Conservation (phyloP, 1,284 basidiomycete species). For the Boletus subluridellus region DNA sequence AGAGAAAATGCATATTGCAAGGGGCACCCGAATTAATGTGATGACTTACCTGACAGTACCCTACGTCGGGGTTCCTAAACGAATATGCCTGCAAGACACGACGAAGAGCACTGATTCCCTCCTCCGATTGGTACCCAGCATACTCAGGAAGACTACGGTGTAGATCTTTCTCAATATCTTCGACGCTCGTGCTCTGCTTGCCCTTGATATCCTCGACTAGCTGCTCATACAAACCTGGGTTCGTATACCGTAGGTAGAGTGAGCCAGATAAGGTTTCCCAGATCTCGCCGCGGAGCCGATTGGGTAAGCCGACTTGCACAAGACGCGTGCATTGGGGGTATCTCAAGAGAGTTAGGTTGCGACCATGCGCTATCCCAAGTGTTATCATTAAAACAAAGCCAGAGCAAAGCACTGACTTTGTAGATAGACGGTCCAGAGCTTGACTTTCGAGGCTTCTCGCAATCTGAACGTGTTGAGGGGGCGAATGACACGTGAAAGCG, state of each 20-base stretch:
- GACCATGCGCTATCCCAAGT: conserved; percentile 64
- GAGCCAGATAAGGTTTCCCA: conserved; percentile 98
- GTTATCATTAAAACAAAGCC: conserved; percentile 6
- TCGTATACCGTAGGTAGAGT: conserved; percentile 84
- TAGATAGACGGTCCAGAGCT: conserved; percentile 92
- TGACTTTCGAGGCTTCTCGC: conserved; percentile 95
- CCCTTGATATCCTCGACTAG: conserved; percentile 81
- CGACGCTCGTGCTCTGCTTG: conserved; percentile 83
- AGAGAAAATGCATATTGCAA: conserved; percentile 24
- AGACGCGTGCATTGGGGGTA: conserved; percentile 97
- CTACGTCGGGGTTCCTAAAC: conserved; percentile 93
- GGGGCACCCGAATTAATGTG: conserved; percentile 9
- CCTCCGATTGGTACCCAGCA: conserved; percentile 86
- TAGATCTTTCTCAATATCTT: conserved; percentile 99
- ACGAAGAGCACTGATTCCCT: conserved; percentile 81
- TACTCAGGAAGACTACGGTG: conserved; percentile 95
- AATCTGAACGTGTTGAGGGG: conserved; percentile 49
- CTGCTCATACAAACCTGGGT: conserved; percentile 82
- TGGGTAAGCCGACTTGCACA: conserved; percentile 95
- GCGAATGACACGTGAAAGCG: not conserved
- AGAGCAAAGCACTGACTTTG: conserved; percentile 49
- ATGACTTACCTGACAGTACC: conserved; percentile 69
- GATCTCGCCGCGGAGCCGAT: conserved; percentile 92
- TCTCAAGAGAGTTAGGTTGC: conserved; percentile 87
- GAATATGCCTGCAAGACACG: conserved; percentile 96